A percentile compares a stretch with the other conserved stretches of the same genome.
Evolutionary conservation across 176 grass and related monocot species (phyloP).

Genomic region (Ananas comosus): DNA sequence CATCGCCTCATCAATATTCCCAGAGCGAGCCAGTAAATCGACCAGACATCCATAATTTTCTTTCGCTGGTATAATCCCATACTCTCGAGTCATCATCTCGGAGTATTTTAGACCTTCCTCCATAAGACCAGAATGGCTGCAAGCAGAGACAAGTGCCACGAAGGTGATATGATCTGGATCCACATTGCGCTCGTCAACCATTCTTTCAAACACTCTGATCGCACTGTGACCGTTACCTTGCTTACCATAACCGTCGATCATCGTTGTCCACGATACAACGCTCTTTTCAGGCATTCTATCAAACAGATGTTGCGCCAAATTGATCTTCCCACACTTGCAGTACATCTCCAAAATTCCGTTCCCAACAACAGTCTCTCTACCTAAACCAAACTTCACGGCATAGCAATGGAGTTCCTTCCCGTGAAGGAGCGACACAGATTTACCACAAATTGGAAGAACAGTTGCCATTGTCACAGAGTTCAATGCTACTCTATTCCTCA

Average conservation of each 20-base stretch:
- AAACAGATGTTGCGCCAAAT: constrained; percentile 13
- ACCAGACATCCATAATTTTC: constrained; percentile 34
- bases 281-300: constrained; percentile 24
- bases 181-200: constrained; percentile 17
- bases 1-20: constrained; percentile 19
- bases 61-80: constrained; percentile 17
- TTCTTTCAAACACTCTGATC: constrained; percentile 18
- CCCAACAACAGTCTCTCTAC: constrained; percentile 18
- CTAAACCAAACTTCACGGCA: constrained; percentile 22
- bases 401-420: constrained; percentile 34
- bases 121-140: constrained; percentile 31
- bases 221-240: constrained; percentile 26
- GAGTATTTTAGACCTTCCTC: constrained; percentile 25
- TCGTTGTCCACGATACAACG: constrained; percentile 17
- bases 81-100: constrained; percentile 20
- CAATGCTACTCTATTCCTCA: constrained; percentile 2
- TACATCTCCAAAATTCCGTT: constrained; percentile 30
- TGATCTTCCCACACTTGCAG: constrained; percentile 22
- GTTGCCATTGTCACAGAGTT: constrained; percentile 22
- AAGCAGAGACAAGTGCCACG: constrained; percentile 28
- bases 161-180: constrained; percentile 23
- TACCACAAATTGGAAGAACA: constrained; percentile 21
- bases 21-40: constrained; percentile 27
- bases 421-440: constrained; percentile 6
- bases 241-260: constrained; percentile 24